These are phyloP conservation scores for Phytophthora pinifolia DNA, from an alignment of 352 stramenopile genomes.

Conservation along the genomic window DNA sequence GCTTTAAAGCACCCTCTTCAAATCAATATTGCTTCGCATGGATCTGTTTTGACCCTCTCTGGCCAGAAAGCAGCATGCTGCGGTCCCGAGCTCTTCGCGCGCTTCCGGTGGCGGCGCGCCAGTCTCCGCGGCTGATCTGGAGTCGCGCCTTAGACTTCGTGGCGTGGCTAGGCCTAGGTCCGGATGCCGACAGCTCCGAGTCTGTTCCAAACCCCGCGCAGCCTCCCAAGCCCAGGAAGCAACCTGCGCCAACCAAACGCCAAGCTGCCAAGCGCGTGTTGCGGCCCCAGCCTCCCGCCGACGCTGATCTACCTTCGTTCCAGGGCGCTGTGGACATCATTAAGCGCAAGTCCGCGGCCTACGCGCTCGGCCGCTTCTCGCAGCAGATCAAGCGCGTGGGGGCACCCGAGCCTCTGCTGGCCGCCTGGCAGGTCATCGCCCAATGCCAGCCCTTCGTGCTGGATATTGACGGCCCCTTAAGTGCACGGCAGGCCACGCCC, in stretches of 20 bases:
- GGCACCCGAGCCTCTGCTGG: slow-evolving; percentile 21
- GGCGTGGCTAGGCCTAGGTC: slow-evolving; percentile 35
- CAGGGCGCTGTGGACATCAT: slow-evolving; percentile 4
- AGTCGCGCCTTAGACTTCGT: slow-evolving; percentile 34
- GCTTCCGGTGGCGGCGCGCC: slow-evolving; percentile 7
- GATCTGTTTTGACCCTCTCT: neutral
- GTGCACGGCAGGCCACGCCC: slow-evolving; percentile 9
- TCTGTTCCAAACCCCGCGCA: neutral
- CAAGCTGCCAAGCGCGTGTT: slow-evolving; percentile 14
- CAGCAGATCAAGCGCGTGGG: slow-evolving; percentile 18
- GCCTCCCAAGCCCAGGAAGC: neutral
- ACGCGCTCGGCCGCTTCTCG: slow-evolving; percentile 29
- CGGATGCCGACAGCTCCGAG: neutral
- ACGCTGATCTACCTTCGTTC: slow-evolving; percentile 6
- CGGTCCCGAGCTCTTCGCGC: slow-evolving; percentile 6
- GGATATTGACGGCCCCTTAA: slow-evolving; percentile 5
- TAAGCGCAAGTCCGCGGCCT: slow-evolving; percentile 7
- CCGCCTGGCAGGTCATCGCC: slow-evolving; percentile 31
- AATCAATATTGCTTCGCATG: too few relatives aligned
- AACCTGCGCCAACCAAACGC: slow-evolving; percentile 3
- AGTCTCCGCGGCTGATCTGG: slow-evolving; percentile 39
- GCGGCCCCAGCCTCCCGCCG: slow-evolving; percentile 5
- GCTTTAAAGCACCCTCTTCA: too few relatives aligned
- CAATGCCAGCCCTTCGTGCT: slow-evolving; percentile 36
- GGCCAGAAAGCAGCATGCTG: slow-evolving; percentile 23